Percentiles rank a stretch among this genome's conserved stretches.
These are phyloP conservation scores for Rubia tinctorum DNA, from an alignment of 305 asterid genomes.

Conservation along the genomic window DNA sequence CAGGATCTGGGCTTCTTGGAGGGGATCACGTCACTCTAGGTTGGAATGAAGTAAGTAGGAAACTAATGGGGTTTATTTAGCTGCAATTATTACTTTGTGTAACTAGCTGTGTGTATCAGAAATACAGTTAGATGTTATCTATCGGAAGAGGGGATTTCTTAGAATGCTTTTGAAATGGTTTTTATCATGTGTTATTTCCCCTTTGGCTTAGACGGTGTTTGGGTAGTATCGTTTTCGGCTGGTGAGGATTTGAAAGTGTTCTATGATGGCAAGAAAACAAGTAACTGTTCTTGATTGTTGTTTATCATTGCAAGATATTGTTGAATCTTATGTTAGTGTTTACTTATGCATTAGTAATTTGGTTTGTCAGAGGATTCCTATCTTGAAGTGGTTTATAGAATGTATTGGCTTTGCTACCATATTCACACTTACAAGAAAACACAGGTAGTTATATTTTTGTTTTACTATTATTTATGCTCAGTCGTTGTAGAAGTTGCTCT, in stretches of 20 bases:
- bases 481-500: neutral
- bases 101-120: too few relatives aligned
- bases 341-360: constrained; percentile 10
- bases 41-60: constrained; percentile 82
- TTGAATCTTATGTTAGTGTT: constrained; percentile 14
- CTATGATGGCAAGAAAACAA: constrained; percentile 61
- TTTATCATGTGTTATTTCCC: too few relatives aligned
- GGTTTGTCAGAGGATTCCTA: constrained; percentile 57
- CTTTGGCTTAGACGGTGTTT: too few relatives aligned
- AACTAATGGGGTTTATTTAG: too few relatives aligned
- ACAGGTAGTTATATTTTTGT: constrained; percentile 34
- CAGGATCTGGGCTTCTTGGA: constrained; percentile 96
- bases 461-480: neutral
- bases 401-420: constrained; percentile 98
- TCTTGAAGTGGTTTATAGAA: constrained; percentile 79
- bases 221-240: constrained; percentile 60
- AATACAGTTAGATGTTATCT: too few relatives aligned
- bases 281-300: constrained; percentile 32
- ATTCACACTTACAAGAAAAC: constrained; percentile 79
- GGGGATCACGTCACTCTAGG: constrained; percentile 93
- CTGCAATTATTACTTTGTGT: too few relatives aligned
- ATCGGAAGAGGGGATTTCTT: too few relatives aligned
- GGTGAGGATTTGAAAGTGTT: constrained; percentile 93
- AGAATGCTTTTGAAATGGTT: too few relatives aligned
- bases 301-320: constrained; percentile 8